These are phyloP conservation scores for Tetrahymena elliotti DNA, from an alignment of 73 alveolate species.

Conservation along the genomic window DNA sequence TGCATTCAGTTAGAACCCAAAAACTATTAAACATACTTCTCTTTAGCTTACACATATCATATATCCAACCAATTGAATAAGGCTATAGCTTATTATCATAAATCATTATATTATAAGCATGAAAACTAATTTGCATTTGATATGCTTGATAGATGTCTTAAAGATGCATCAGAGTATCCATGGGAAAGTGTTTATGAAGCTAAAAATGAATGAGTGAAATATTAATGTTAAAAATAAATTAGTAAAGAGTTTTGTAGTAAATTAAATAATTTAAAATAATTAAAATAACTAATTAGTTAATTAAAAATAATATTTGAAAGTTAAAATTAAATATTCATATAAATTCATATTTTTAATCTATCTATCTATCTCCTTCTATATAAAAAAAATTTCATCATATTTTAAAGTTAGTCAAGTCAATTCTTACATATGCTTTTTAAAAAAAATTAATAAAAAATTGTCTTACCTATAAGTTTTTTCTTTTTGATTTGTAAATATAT, in stretches of 20 bases:
- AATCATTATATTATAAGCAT: slow-evolving; percentile 82
- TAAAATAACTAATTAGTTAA: too few relatives aligned
- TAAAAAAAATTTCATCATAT: too few relatives aligned
- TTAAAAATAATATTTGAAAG: too few relatives aligned
- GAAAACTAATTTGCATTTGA: slow-evolving; percentile 82
- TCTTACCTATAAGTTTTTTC: too few relatives aligned
- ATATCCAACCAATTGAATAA: slow-evolving; percentile 58
- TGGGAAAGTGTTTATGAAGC: neutral
- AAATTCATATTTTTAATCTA: too few relatives aligned
- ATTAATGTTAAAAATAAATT: neutral
- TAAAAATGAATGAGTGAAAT: neutral
- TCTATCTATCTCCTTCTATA: too few relatives aligned
- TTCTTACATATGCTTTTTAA: too few relatives aligned
- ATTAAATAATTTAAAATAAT: neutral
- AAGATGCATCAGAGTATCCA: slow-evolving; percentile 48
- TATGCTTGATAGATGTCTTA: slow-evolving; percentile 79
- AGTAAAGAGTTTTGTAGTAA: neutral
- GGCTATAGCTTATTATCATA: slow-evolving; percentile 86
- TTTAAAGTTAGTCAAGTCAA: too few relatives aligned
- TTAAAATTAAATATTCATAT: too few relatives aligned
- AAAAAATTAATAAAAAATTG: too few relatives aligned
- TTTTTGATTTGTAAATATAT: too few relatives aligned
- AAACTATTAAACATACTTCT: slow-evolving; percentile 72
- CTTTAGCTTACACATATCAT: slow-evolving; percentile 79
- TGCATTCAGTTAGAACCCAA: slow-evolving; percentile 61